Evolutionary conservation across 768 basidiomycete species (phyloP), one percentile per base, ranked within the genome.

Genomic region (Leucocoprinus leucothites): DNA sequence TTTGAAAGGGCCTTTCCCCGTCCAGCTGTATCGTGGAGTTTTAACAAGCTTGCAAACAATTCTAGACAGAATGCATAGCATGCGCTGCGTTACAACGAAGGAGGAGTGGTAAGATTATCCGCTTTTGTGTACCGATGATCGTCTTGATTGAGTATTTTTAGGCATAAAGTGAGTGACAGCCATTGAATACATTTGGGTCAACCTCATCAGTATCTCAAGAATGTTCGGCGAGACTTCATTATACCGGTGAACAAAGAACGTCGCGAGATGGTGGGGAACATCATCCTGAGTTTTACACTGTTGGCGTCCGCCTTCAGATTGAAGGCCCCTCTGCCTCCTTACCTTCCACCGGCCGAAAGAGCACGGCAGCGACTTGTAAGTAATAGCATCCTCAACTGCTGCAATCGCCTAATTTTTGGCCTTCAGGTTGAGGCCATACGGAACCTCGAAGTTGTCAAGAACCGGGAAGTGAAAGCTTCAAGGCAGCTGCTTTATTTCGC

Each of bases 11-110:
- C 94, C 95, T 0, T 98, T 98, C 71, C 96, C 96, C 1, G 82
- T 91, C 14, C 70, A 81, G 46, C 73, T 94, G 8, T 99, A 98
- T 63, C 86, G 91, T 11, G 84, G 86, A 6, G 84, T 94, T 58
- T 73, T 94, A 70, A 87, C 84, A 1, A 89, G 89, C 62, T 64
- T 94, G 58, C 92, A 96, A 67, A 85, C 84, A 1, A 93, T 95
- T 28, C 71, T 96, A 58, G 94, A 95, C 64, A 86, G 82, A 65
- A 71, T 99, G 54, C 97, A 98, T 67, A 91, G 91, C 60, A 97
- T 98, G 89, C 82, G 95, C 25, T 95, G 93, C 67, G 95, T 98
- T n/a, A 97, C 91, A 4, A 94, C 93, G 0, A 80, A 92, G 38
- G 91, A 96, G 68, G 94, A 96, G 74, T 98, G 95, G 94, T 89